Percentiles rank a stretch among this genome's conserved stretches.
phyloP scores from a whole-genome alignment of 179 eudicot genomes.

The Nepenthes alata region DNA sequence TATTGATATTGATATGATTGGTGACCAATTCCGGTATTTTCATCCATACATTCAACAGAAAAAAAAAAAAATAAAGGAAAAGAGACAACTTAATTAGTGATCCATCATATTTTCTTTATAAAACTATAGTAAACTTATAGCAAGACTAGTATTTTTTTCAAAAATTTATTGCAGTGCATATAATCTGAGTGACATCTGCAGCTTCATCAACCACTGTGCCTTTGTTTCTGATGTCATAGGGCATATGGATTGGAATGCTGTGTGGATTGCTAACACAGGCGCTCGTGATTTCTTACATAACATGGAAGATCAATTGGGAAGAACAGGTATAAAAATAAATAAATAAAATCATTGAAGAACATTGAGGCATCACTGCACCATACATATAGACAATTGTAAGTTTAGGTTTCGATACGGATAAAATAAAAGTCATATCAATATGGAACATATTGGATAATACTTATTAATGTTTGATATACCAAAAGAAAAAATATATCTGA shows the following conservation, averaged over 20 bases:
- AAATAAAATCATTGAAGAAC: not conserved
- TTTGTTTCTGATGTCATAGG: conserved; percentile 14
- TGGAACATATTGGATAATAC: too few relatives aligned
- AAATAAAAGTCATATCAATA: too few relatives aligned
- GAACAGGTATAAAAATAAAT: conserved; percentile 26
- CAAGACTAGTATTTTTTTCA: not conserved
- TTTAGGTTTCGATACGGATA: not conserved
- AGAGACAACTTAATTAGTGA: too few relatives aligned
- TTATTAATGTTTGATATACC: too few relatives aligned
- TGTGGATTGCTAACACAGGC: conserved; percentile 41
- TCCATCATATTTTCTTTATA: too few relatives aligned
- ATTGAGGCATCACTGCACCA: not conserved
- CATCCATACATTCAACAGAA: not conserved
- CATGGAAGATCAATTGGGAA: conserved; percentile 44
- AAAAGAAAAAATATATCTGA: too few relatives aligned
- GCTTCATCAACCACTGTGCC: not conserved
- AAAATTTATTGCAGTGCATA: not conserved
- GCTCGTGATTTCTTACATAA: conserved; percentile 25
- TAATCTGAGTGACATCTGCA: too few relatives aligned
- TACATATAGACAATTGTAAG: not conserved
- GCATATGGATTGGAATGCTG: conserved; percentile 56
- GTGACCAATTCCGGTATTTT: too few relatives aligned
- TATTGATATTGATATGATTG: too few relatives aligned
- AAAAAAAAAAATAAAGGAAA: too few relatives aligned
- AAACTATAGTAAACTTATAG: too few relatives aligned